Evolutionary conservation across 371 early-diverging fungal genomes (phyloP).

Genomic region (Lichtheimia ramosa): DNA sequence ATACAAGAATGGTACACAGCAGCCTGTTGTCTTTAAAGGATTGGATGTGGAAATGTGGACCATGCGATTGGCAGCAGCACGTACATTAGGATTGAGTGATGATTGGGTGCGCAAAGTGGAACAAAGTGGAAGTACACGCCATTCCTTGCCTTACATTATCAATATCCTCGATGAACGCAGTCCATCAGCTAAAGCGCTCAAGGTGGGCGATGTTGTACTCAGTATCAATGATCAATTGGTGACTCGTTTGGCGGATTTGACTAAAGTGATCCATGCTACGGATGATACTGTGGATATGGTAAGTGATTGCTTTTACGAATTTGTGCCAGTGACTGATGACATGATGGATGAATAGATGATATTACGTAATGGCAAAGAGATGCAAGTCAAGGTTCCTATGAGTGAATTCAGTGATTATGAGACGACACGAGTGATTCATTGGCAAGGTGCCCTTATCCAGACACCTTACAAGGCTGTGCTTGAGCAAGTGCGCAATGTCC

Average conservation of each 20-base stretch:
- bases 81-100: constrained; percentile 75
- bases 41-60: constrained; percentile 79
- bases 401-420: constrained; percentile 52
- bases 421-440: constrained; percentile 65
- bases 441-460: constrained; percentile 86
- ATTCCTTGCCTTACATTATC: constrained; percentile 70
- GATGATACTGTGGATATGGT: constrained; percentile 45
- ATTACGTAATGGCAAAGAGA: constrained; percentile 59
- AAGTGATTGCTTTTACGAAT: too few relatives aligned
- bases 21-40: constrained; percentile 38
- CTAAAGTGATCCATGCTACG: constrained; percentile 19
- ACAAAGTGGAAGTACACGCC: constrained; percentile 54
- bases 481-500: constrained; percentile 73
- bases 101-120: constrained; percentile 77
- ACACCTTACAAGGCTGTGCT: constrained; percentile 79
- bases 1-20: not conserved
- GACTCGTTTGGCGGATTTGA: constrained; percentile 70
- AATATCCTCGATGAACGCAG: constrained; percentile 54
- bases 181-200: constrained; percentile 57
- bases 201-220: constrained; percentile 84
- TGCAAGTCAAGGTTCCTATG: constrained; percentile 54
- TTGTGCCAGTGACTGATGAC: too few relatives aligned
- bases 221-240: constrained; percentile 70
- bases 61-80: constrained; percentile 75
- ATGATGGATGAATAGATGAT: constrained; percentile 28